phyloP scores from a whole-genome alignment of 2,329 filamentous ascomycete genomes.

The Cercospora janseana region DNA sequence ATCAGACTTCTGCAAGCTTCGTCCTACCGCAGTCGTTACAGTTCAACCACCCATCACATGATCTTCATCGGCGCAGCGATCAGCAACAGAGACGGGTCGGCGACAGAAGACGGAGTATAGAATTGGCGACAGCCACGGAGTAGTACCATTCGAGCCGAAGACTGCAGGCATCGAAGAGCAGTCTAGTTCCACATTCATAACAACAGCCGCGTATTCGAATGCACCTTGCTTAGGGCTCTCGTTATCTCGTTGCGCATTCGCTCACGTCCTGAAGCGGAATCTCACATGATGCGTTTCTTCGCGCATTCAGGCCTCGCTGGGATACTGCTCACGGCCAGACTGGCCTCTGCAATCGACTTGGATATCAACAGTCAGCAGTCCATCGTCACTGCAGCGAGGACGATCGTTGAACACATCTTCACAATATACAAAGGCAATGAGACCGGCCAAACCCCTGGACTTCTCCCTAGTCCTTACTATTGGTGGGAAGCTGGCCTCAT shows the following conservation, averaged over 20 bases:
- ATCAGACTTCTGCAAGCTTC: too few species aligned
- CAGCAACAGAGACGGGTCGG: too few species aligned
- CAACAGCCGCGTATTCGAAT: too few species aligned
- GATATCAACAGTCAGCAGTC: conserved; percentile 19
- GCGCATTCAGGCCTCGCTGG: conserved; percentile 5
- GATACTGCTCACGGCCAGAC: conserved; percentile 12
- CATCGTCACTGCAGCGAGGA: conserved; percentile 18
- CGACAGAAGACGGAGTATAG: too few species aligned
- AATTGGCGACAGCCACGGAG: too few species aligned
- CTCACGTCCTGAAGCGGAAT: not conserved
- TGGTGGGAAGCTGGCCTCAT: conserved; percentile 66
- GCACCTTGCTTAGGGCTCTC: too few species aligned
- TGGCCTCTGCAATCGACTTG: conserved; percentile 19
- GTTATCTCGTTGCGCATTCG: not conserved
- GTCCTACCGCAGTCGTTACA: too few species aligned
- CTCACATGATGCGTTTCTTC: conserved; percentile 16
- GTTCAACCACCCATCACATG: too few species aligned
- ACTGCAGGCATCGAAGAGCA: too few species aligned
- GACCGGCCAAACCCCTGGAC: conserved; percentile 24
- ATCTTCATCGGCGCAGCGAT: too few species aligned
- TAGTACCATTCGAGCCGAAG: too few species aligned
- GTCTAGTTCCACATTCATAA: too few species aligned
- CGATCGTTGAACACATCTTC: conserved; percentile 22
- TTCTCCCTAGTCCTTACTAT: conserved; percentile 40
- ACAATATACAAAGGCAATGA: conserved; percentile 15